These are phyloP conservation scores for Phytophthora hibernalis DNA, from an alignment of 352 stramenopile genomes.

Conservation along the genomic window DNA sequence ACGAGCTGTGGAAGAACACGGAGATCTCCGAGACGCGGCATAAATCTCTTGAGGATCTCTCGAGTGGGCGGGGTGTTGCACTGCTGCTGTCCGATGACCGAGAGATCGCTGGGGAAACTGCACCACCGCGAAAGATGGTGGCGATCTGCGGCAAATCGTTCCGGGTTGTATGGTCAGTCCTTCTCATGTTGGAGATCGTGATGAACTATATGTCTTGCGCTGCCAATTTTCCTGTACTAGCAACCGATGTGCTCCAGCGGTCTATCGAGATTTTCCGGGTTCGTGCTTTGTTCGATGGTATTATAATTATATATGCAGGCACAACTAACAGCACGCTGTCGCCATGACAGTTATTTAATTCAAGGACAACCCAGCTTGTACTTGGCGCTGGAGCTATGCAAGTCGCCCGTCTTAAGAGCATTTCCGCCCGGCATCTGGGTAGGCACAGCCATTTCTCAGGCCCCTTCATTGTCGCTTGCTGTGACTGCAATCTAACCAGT, in stretches of 20 bases:
- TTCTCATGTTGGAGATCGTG: constrained; percentile 96
- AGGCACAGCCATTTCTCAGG: background rate
- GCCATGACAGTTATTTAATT: constrained; percentile 94
- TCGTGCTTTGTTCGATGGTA: constrained; percentile 21
- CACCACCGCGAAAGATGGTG: constrained; percentile 80
- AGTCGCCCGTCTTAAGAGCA: constrained; percentile 95
- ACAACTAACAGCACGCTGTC: constrained; percentile 14
- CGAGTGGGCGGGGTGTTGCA: constrained; percentile 88
- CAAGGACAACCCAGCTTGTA: constrained; percentile 95
- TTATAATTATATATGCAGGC: background rate
- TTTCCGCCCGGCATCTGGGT: constrained; percentile 96
- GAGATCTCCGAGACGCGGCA: constrained; percentile 93
- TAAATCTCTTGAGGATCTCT: constrained; percentile 91
- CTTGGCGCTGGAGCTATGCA: constrained; percentile 97
- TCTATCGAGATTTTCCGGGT: constrained; percentile 92
- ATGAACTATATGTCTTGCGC: constrained; percentile 96
- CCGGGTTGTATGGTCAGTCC: constrained; percentile 95
- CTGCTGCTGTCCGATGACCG: constrained; percentile 77
- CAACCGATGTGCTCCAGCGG: constrained; percentile 94
- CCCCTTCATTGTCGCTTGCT: background rate
- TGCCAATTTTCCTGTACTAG: constrained; percentile 93
- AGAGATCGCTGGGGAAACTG: constrained; percentile 65
- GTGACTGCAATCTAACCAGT: background rate
- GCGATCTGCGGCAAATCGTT: constrained; percentile 94
- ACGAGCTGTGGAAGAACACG: constrained; percentile 95